Evolutionary conservation across 306 rosid genomes (phyloP), one percentile per base, ranked within the genome.

Genomic region (Cyclanthera cordifolia): DNA sequence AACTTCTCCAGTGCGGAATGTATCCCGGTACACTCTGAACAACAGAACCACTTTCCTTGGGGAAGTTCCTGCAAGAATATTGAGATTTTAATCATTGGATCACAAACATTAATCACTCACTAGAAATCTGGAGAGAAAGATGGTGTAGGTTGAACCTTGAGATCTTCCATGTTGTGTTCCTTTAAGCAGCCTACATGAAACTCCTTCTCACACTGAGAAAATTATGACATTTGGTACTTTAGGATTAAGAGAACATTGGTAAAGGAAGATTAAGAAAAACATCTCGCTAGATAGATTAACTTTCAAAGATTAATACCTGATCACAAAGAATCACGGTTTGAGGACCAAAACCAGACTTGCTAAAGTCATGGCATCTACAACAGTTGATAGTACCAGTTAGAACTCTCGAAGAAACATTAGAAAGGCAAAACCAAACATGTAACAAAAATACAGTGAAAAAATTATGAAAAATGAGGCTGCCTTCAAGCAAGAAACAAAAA

Each of bases 111-210:
- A 24, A 41, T 46, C n/a, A 4, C 50, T 61, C 52, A 24, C 20
- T 53, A n/a, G 72, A 71, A 65, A 41, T 8, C 1, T 9, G 37
- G 14, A 73, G 50, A 16, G 15, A 48, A 54, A 67, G 39, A 56
- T 19, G 55, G 72, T 1, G 43, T n/a, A 60, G 76, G 68, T 3
- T 13, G 0, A 4, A 89, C 97, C 97, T 85, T 49, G 11, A 92
- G 67, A 69, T 76, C 78, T 53, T 80, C 81, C 64, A 84, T 84
- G 67, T 73, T 67, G 53, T 89, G 81, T 39, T 89, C 87, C 83
- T 82, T 85, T 82, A 89, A 74, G 75, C 97, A 89, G 73, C 89
- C 88, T 4, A 89, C 79, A 52, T 92, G 96, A 79, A 75, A 89
- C 73, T 89, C 97, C 77, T 57, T 89, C 64, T 89, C 96, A 74